phyloP scores from a whole-genome alignment of 2,329 filamentous ascomycete genomes.

The Chaetomium globosum region DNA sequence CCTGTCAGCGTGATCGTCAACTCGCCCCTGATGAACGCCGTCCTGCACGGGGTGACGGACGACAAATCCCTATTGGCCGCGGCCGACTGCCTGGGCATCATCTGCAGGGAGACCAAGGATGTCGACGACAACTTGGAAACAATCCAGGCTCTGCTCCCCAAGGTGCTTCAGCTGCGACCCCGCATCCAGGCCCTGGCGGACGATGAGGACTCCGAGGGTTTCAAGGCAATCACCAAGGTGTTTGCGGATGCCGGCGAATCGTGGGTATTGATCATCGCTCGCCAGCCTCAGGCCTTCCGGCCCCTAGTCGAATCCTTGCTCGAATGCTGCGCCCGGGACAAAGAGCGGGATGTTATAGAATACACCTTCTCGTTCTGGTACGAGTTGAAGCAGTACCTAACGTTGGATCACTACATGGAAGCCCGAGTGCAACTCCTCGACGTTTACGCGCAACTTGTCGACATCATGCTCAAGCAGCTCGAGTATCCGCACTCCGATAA shows the following conservation, averaged over 20 bases:
- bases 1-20: slow-evolving; percentile 80
- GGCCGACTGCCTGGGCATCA: slow-evolving; percentile 87
- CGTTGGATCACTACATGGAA: slow-evolving; percentile 84
- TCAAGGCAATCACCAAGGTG: slow-evolving; percentile 85
- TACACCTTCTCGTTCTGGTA: slow-evolving; percentile 98
- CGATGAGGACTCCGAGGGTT: slow-evolving; percentile 80
- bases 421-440: slow-evolving; percentile 76
- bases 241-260: slow-evolving; percentile 92
- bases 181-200: slow-evolving; percentile 75
- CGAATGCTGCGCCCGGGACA: slow-evolving; percentile 87
- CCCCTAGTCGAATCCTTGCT: slow-evolving; percentile 85
- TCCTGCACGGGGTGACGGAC: slow-evolving; percentile 74
- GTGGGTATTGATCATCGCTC: slow-evolving; percentile 89
- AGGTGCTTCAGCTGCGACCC: slow-evolving; percentile 73
- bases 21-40: slow-evolving; percentile 79
- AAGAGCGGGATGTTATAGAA: slow-evolving; percentile 86
- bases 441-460: slow-evolving; percentile 85
- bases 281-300: slow-evolving; percentile 79
- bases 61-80: slow-evolving; percentile 83
- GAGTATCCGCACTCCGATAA: slow-evolving; percentile 80
- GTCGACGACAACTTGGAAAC: slow-evolving; percentile 85
- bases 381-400: slow-evolving; percentile 94
- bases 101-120: slow-evolving; percentile 89
- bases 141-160: slow-evolving; percentile 81
- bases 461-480: slow-evolving; percentile 88